Conservation (phyloP, 106 monocot species). For the Dioscorea dumetorum region DNA sequence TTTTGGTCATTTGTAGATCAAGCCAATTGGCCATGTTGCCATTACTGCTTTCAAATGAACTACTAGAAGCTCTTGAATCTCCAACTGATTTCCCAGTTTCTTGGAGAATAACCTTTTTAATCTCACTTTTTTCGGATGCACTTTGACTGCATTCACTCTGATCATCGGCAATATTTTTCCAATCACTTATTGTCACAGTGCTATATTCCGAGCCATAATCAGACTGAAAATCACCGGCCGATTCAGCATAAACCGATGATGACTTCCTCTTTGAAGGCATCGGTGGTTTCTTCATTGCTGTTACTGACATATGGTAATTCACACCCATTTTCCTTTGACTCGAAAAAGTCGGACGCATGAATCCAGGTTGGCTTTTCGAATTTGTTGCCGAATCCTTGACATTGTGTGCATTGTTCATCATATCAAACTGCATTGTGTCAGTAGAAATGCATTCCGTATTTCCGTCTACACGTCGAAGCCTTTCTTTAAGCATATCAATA, state of each 20-base stretch:
- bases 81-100: slow-evolving; percentile 26
- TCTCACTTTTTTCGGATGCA: slow-evolving; percentile 35
- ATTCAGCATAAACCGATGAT: slow-evolving; percentile 54
- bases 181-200: slow-evolving; percentile 15
- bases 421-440: slow-evolving; percentile 11
- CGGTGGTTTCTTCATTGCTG: slow-evolving; percentile 28
- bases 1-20: slow-evolving; percentile 14
- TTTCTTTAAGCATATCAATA: slow-evolving; percentile 22
- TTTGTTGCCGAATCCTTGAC: slow-evolving; percentile 7
- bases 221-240: slow-evolving; percentile 24
- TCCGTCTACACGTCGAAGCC: slow-evolving; percentile 11
- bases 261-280: slow-evolving; percentile 25
- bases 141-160: slow-evolving; percentile 32
- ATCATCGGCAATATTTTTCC: slow-evolving; percentile 17
- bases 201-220: slow-evolving; percentile 45
- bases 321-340: slow-evolving; percentile 25
- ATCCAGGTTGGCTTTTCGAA: slow-evolving; percentile 31
- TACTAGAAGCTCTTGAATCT: neutral
- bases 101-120: slow-evolving; percentile 38
- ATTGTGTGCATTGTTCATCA: neutral
- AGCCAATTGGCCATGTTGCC: slow-evolving; percentile 13
- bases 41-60: neutral
- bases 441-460: slow-evolving; percentile 5
- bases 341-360: slow-evolving; percentile 46
- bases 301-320: slow-evolving; percentile 11